Evolutionary conservation across 257 asterid genomes (phyloP).

Genomic region (Echium plantagineum): DNA sequence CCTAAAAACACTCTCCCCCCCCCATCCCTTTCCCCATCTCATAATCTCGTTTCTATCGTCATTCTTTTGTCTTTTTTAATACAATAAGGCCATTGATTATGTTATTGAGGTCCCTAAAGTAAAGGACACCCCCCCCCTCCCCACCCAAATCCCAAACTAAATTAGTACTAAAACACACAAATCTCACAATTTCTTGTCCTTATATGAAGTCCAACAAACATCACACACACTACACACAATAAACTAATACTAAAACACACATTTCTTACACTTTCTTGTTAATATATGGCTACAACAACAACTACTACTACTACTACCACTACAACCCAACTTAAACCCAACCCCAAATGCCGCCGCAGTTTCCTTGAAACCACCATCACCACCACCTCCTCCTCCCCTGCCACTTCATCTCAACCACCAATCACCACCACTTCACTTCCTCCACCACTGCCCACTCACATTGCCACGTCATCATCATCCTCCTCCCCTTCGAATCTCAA

Average conservation of each 20-base stretch:
- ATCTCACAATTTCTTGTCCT: not conserved
- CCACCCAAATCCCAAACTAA: not conserved
- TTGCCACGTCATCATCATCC: not conserved
- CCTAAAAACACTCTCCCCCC: not conserved
- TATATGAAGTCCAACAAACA: constrained; percentile 18
- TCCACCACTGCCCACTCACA: not conserved
- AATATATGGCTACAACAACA: constrained; percentile 55
- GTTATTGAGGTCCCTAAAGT: constrained; percentile 19
- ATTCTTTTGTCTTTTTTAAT: constrained; percentile 11
- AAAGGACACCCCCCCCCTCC: not conserved
- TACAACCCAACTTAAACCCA: constrained; percentile 40
- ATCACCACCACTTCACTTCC: not conserved
- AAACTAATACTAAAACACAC: not conserved
- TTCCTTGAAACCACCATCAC: constrained; percentile 55
- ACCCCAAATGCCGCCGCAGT: constrained; percentile 54
- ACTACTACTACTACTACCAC: constrained; percentile 36
- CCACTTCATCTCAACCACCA: not conserved
- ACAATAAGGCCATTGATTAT: constrained; percentile 12
- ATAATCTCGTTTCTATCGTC: constrained; percentile 28
- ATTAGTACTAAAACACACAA: not conserved
- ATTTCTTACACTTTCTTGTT: not conserved
- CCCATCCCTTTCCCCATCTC: not conserved
- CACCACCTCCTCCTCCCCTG: constrained; percentile 15
- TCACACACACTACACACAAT: constrained; percentile 6
- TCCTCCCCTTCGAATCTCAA: constrained; percentile 28